Evolutionary conservation across 2,329 filamentous ascomycete genomes (phyloP), one percentile per base, ranked within the genome.

Genomic region (Alternaria brassicicola): DNA sequence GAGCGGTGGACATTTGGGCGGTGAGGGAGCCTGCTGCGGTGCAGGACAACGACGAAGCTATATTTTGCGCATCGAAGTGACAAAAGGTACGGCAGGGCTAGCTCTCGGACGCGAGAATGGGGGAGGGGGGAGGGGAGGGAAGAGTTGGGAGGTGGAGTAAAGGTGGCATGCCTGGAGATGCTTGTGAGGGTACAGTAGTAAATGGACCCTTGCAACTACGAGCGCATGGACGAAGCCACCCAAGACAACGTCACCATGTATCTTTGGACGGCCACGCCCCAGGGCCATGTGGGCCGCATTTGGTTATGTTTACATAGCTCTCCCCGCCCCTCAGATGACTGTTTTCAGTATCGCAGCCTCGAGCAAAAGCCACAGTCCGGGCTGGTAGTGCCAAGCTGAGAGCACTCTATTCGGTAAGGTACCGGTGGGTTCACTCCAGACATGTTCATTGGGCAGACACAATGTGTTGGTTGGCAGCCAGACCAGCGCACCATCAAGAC

Each of bases 1-100:
- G 72, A 58, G 78, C 70, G 51, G 73, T 74, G 61, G 77, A 71
- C 77, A 79, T 79, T 64, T 68, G 65, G 69, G 70, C 65, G 70
- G 67, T 67, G 69, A 60, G 65, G 62, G 53, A 59, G 64, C 69
- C 75, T 76, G 72, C 73, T 63, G 71, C 68, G 66, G 60, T 64
- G 72, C 72, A 75, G 72, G 72, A 68, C 62, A 59, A 54, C 62
- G 54, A 53, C 52, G 42, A 57, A 57, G 35, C 73, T 76, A 76
- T 66, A 65, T 69, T 53, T 59, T 59, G 65, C 64, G 70, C 74
- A 76, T 76, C 69, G 65, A 73, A 68, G 28, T 62, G 38, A 30
- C 54, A 21, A 41, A 43, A 53, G 35, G n/a, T 21, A 36, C 41
- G 43, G 54, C 64, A 59, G 43, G 55, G 49, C 30, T 42, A 46